Conservation (phyloP, 495 filamentous ascomycete genomes). For the Hapsidospora chrysogenum region DNA sequence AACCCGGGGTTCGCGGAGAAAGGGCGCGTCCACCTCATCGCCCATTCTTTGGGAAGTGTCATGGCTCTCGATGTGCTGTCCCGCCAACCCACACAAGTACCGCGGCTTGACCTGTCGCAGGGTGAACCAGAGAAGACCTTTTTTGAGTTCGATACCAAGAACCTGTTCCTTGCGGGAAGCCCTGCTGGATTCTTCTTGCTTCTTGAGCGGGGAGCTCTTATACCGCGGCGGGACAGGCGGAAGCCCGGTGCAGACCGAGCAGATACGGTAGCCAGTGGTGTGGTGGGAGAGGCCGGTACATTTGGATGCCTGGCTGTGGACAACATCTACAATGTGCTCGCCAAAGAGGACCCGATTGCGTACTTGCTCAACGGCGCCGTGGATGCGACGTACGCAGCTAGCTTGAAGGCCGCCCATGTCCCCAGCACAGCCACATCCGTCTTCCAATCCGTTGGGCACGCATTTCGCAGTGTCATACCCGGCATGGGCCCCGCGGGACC, state of each 20-base stretch:
- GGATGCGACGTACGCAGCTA: conserved; percentile 60
- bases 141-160: conserved; percentile 83
- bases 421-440: conserved; percentile 55
- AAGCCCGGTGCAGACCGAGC: conserved; percentile 52
- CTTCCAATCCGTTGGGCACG: conserved; percentile 45
- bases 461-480: conserved; percentile 36
- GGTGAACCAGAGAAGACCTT: conserved; percentile 35
- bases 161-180: conserved; percentile 82
- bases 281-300: conserved; percentile 57
- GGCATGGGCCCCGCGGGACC: conserved; percentile 7
- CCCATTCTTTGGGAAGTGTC: conserved; percentile 82
- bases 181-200: conserved; percentile 87
- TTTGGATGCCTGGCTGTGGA: conserved; percentile 89
- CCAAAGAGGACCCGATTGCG: conserved; percentile 53
- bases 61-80: conserved; percentile 88
- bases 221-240: conserved; percentile 56
- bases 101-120: conserved; percentile 33
- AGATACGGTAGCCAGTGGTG: conserved; percentile 42
- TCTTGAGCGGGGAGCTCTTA: conserved; percentile 64
- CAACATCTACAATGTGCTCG: conserved; percentile 89
- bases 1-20: conserved; percentile 68
- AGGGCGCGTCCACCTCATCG: conserved; percentile 81
- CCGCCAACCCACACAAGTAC: conserved; percentile 54
- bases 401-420: conserved; percentile 60
- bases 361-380: conserved; percentile 85